Evolutionary conservation across 2,329 filamentous ascomycete species (phyloP).

Genomic region (Nectriaceae sp.): DNA sequence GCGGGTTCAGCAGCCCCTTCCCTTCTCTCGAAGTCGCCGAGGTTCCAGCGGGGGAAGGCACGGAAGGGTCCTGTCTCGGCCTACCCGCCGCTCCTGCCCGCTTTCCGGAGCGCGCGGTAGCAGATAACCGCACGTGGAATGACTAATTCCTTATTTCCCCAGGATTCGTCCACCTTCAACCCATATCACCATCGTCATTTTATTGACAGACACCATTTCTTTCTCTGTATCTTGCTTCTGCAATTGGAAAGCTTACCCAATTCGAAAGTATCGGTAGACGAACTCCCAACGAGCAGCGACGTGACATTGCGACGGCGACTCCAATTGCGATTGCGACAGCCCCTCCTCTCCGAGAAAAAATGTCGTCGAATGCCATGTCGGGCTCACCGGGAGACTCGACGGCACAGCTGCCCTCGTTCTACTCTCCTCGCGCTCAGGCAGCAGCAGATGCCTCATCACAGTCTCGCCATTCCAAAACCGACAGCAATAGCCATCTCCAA

Average conservation of each 20-base stretch:
- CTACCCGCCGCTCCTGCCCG: slow-evolving; percentile 1
- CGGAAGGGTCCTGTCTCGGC: too few relatives aligned
- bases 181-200: background rate
- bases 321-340: slow-evolving; percentile 23
- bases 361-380: slow-evolving; percentile 31
- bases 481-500: slow-evolving; percentile 19
- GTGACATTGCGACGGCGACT: slow-evolving; percentile 16
- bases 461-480: slow-evolving; percentile 12
- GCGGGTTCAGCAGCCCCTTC: background rate
- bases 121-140: background rate
- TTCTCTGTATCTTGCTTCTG: background rate
- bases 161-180: background rate
- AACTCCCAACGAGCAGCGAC: background rate
- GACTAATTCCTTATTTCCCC: background rate
- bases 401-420: slow-evolving; percentile 47
- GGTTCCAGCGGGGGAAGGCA: background rate
- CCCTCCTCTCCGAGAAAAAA: slow-evolving; percentile 23
- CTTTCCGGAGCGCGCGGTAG: background rate
- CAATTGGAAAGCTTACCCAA: background rate
- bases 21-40: background rate
- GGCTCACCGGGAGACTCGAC: slow-evolving; percentile 34
- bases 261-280: background rate
- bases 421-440: slow-evolving; percentile 42
- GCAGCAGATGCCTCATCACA: slow-evolving; percentile 24
- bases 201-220: background rate